A percentile compares a stretch with the other conserved stretches of the same genome.
phyloP scores from a whole-genome alignment of 768 basidiomycete species.

The Termitomyces sp. region DNA sequence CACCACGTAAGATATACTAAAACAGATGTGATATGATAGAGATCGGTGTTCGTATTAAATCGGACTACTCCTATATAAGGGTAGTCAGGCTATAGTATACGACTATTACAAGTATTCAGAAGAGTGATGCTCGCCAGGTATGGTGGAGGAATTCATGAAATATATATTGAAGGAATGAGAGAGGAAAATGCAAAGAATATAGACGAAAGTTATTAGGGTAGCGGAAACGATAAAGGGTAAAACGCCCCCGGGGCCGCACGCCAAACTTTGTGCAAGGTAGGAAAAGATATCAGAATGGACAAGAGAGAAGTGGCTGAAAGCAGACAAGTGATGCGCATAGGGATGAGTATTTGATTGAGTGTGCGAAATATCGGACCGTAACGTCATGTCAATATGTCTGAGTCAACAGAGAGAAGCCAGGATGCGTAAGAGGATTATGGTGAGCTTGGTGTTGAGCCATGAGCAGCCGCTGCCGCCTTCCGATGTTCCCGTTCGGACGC shows the following conservation, averaged over 20 bases:
- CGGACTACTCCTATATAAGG: conserved; percentile 10
- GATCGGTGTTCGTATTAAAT: conserved; percentile 15
- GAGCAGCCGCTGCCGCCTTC: conserved; percentile 18
- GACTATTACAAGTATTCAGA: conserved; percentile 25
- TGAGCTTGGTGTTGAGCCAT: conserved; percentile 10
- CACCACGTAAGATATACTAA: conserved; percentile 12
- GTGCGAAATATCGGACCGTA: conserved; percentile 3
- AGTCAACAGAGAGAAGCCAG: conserved; percentile 17
- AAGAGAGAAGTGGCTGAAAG: conserved; percentile 7
- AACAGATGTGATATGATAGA: conserved; percentile 9
- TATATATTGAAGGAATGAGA: conserved; percentile 11
- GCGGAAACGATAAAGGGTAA: conserved; percentile 15
- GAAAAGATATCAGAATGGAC: conserved; percentile 12
- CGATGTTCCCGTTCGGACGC: conserved; percentile 66
- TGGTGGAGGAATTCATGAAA: conserved; percentile 12
- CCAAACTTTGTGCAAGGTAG: conserved; percentile 12
- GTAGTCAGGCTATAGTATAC: conserved; percentile 22
- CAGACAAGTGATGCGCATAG: conserved; percentile 15
- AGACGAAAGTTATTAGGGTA: conserved; percentile 10
- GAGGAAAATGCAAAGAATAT: conserved; percentile 20
- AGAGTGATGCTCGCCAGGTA: conserved; percentile 9
- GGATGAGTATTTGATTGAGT: conserved; percentile 10
- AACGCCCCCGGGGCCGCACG: conserved; percentile 21
- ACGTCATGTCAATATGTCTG: conserved; percentile 16
- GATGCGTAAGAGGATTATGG: conserved; percentile 19